Evolutionary conservation across 2,329 filamentous ascomycete genomes (phyloP), one percentile per base, ranked within the genome.

Genomic region (Tricladium varicosporioides): DNA sequence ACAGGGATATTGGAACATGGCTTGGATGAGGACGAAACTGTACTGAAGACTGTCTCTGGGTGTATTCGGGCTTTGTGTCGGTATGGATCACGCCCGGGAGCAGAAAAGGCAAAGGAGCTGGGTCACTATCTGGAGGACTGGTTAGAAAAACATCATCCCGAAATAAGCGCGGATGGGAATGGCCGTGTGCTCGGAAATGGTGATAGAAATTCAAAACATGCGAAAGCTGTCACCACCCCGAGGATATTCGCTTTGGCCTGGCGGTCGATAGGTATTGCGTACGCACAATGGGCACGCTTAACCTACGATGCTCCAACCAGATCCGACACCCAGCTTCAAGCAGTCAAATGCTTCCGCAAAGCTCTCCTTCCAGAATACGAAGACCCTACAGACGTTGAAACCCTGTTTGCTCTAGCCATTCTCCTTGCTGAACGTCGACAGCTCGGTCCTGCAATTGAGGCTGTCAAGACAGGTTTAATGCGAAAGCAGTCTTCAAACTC

Each of bases 391-490:
- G 89, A 92, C 65, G 78, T 91, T 10, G 86, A 92, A 56, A 88
- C 88, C 44, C 80, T 92, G 5, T 97, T 93, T 69, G 86, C 89
- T 1, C 79, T 97, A 1, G 88, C 86, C 9, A 75, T 94, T n/a
- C 76, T 96, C n/a, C 80, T 96, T 33, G 92, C 93, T 0, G 92
- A 99, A 74, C 88, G 88, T 61, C 80, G 92, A 65, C 89, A 97
- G 68, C 75, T 97, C 22, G 80, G 86, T 48, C 81, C 85, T 18
- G 92, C 94, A 2, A 90, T 97, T 59, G 89, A 92, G 63, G 84
- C 91, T 42, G 84, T 92, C 54, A 95, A 92, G 72, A 81, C 82
- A 42, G 90, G 90, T 0, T 76, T 97, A 45, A 79, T 87, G 45
- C 78, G 85, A 3, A 81, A 79, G 46, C 82, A 80, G 59, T 74